These are phyloP conservation scores for Pugionium dolabratum DNA, from an alignment of 345 rosid species.

Conservation along the genomic window DNA sequence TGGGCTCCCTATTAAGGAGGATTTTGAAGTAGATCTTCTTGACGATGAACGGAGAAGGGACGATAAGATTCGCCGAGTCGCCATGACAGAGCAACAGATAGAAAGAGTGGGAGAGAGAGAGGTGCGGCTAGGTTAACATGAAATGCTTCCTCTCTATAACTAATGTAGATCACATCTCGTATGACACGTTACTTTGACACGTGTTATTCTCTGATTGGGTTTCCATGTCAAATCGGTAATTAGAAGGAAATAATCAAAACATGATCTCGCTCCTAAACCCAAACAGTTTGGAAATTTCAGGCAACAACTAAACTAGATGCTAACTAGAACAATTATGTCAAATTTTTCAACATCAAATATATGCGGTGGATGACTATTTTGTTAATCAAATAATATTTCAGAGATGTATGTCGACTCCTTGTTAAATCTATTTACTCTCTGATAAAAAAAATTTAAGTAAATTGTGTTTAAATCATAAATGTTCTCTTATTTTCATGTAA, in stretches of 20 bases:
- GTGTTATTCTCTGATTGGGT: not conserved
- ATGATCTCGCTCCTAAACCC: not conserved
- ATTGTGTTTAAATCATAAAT: too few relatives aligned
- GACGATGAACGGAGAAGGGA: constrained; percentile 74
- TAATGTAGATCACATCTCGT: constrained; percentile 25
- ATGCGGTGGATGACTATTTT: not conserved
- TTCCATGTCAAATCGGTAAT: constrained; percentile 5
- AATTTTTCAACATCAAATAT: not conserved
- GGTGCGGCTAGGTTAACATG: constrained; percentile 34
- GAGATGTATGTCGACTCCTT: too few relatives aligned
- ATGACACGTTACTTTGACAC: not conserved
- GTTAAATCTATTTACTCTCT: too few relatives aligned
- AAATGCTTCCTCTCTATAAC: not conserved
- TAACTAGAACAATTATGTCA: not conserved
- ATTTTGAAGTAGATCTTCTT: constrained; percentile 57
- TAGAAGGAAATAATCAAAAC: not conserved
- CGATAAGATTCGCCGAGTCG: constrained; percentile 72
- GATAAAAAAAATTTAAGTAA: too few relatives aligned
- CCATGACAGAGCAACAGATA: constrained; percentile 47
- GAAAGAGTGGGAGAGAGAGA: constrained; percentile 37
- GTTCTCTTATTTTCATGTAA: too few relatives aligned
- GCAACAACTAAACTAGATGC: not conserved
- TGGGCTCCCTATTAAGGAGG: constrained; percentile 7
- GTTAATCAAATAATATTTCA: too few relatives aligned
- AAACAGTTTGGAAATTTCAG: not conserved